phyloP scores from a whole-genome alignment of 2,329 filamentous ascomycete species.

The Raffaelea ambrosiae region DNA sequence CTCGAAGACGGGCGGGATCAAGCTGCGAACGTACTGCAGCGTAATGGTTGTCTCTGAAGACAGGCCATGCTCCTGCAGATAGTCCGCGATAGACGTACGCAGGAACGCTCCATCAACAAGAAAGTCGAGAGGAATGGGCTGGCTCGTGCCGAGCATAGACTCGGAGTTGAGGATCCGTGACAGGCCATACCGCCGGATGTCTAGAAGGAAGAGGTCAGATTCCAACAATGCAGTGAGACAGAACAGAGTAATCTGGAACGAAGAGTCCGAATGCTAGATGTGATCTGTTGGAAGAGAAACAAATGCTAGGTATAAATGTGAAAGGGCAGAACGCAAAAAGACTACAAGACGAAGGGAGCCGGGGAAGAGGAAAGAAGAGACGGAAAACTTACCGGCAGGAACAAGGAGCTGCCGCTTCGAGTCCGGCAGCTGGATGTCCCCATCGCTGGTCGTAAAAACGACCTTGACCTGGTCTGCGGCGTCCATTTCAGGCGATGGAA shows the following conservation, averaged over 20 bases:
- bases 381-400: constrained; percentile 39
- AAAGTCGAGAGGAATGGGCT: constrained; percentile 81
- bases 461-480: constrained; percentile 50
- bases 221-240: constrained; percentile 1
- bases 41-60: constrained; percentile 81
- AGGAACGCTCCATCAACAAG: constrained; percentile 90
- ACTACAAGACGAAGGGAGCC: too few species aligned
- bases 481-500: neutral
- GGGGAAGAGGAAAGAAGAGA: neutral
- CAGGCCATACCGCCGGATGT: constrained; percentile 62
- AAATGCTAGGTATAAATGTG: too few species aligned
- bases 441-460: constrained; percentile 56
- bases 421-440: constrained; percentile 55
- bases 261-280: too few species aligned
- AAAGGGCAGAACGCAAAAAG: too few species aligned
- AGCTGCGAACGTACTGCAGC: constrained; percentile 86
- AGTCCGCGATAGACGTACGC: constrained; percentile 81
- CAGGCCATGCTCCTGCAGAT: constrained; percentile 76
- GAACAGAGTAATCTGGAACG: neutral
- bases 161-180: constrained; percentile 64
- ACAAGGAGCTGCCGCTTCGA: constrained; percentile 54
- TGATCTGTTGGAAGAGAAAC: too few species aligned
- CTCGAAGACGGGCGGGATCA: constrained; percentile 82
- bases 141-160: constrained; percentile 59
- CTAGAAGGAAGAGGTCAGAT: constrained; percentile 23